Evolutionary conservation across 1,284 basidiomycete species (phyloP), one percentile per base, ranked within the genome.

Genomic region (Stygiomarasmius scandens): DNA sequence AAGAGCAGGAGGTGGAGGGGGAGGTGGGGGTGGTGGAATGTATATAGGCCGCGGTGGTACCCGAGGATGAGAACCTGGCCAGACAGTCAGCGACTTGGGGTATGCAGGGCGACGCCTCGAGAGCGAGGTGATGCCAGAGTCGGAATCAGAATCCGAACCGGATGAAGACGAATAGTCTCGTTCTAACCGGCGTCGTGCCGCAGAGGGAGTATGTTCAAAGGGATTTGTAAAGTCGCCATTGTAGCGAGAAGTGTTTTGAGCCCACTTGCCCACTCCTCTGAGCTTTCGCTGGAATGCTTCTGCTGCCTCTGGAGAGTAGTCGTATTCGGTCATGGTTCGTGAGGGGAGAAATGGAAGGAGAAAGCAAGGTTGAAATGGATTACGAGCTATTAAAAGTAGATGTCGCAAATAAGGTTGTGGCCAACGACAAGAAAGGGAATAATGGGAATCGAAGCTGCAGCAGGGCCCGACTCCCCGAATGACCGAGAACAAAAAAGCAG

Each of bases 251-350:
- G 56, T 60, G 10, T 57, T 38, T 2, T 54, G 50, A 8, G 49
- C 52, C 59, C 59, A 60, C 43, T 32, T 25, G 8, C 47, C 52
- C 25, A 60, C 51, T 27, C 56, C 54, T 6, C 29, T 36, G 27
- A 60, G 20, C 25, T 60, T 60, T 8, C 43, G 44, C 19, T 54
- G 16, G 24, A 54, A 54, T 14, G 47, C 23, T n/a, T 52, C 56
- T 6, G 27, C 5, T n/a, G 59, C 59, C 38, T 54, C 59, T 38
- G 59, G 59, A 23, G 55, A 57, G 44, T 55, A 60, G 56, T 60
- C 59, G 56, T 60, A 60, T 55, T 60, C 59, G 4, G 59, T 60
- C 59, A 60, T 60, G 23, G 23, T 52, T 46, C 8, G 11, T 3
- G 24, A 27, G 20, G 29, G 47, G 6, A 19, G 22, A 12, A 38